These are phyloP conservation scores for Dactylellina haptotyla DNA, from an alignment of 2,329 filamentous ascomycete genomes.

Conservation along the genomic window DNA sequence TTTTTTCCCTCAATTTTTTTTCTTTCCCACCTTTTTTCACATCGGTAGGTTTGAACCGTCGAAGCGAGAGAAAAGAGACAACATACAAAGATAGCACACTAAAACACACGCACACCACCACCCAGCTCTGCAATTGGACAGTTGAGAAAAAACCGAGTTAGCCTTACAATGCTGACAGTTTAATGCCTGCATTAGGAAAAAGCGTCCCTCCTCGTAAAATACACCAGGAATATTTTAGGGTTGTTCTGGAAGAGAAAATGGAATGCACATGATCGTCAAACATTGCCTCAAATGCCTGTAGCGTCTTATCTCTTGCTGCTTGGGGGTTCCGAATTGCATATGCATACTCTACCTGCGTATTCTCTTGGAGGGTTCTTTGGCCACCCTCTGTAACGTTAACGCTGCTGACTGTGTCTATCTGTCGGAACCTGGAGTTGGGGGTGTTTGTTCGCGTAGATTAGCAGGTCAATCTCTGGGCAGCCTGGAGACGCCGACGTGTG, in stretches of 20 bases:
- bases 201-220: constrained; percentile 5
- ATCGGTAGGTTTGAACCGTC: constrained; percentile 1
- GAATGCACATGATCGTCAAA: background rate
- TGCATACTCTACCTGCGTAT: background rate
- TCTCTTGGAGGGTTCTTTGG: background rate
- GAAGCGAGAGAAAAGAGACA: constrained; percentile 23
- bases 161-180: constrained; percentile 17
- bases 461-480: constrained; percentile 3
- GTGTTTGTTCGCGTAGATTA: constrained; percentile 16
- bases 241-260: constrained; percentile 12
- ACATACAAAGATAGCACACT: background rate
- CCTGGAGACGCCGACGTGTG: constrained; percentile 41
- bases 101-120: constrained; percentile 5
- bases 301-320: background rate
- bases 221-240: background rate
- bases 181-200: constrained; percentile 37
- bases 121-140: background rate
- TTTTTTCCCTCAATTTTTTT: constrained; percentile 3
- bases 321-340: constrained; percentile 11
- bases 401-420: no score
- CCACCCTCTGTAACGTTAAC: constrained; percentile 1
- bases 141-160: background rate
- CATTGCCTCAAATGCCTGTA: background rate
- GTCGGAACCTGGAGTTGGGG: constrained; percentile 35
- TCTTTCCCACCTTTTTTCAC: background rate